A percentile compares a stretch with the other conserved stretches of the same genome.
Conservation (phyloP, 2,329 filamentous ascomycete genomes). For the Penicillium sp. region DNA sequence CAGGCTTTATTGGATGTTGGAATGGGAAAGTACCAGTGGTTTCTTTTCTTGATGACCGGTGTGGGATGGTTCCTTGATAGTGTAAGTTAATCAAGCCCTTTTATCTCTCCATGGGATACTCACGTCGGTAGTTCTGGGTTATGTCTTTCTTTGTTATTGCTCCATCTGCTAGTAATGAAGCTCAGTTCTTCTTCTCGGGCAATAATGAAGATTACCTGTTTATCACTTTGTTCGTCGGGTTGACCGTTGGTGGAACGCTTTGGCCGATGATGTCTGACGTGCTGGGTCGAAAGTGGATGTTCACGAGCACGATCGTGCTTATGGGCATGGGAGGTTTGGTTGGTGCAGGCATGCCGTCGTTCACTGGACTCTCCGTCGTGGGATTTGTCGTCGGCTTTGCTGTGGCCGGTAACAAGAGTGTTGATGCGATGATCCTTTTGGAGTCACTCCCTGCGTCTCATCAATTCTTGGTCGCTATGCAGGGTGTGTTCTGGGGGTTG, state of each 20-base stretch:
- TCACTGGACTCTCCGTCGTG: slow-evolving; percentile 26
- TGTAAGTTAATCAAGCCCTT: slow-evolving; percentile 6
- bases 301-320: slow-evolving; percentile 19
- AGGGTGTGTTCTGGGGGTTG: slow-evolving; percentile 19
- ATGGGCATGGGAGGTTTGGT: slow-evolving; percentile 22
- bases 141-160: slow-evolving; percentile 18
- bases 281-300: slow-evolving; percentile 20
- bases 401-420: slow-evolving; percentile 16
- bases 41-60: slow-evolving; percentile 19
- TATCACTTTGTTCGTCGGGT: slow-evolving; percentile 13
- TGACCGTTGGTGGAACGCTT: slow-evolving; percentile 13
- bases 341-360: slow-evolving; percentile 22
- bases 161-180: slow-evolving; percentile 19
- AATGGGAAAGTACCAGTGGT: slow-evolving; percentile 24
- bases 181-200: slow-evolving; percentile 19
- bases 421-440: slow-evolving; percentile 17
- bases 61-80: slow-evolving; percentile 24
- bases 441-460: slow-evolving; percentile 21
- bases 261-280: slow-evolving; percentile 23
- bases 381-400: slow-evolving; percentile 21
- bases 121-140: slow-evolving; percentile 20
- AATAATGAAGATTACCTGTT: slow-evolving; percentile 17
- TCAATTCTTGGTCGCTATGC: slow-evolving; percentile 18
- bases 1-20: slow-evolving; percentile 21
- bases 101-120: not conserved